A percentile compares a stretch with the other conserved stretches of the same genome.
phyloP scores from a whole-genome alignment of 495 filamentous ascomycete genomes.

The Venustampulla echinocandica region DNA sequence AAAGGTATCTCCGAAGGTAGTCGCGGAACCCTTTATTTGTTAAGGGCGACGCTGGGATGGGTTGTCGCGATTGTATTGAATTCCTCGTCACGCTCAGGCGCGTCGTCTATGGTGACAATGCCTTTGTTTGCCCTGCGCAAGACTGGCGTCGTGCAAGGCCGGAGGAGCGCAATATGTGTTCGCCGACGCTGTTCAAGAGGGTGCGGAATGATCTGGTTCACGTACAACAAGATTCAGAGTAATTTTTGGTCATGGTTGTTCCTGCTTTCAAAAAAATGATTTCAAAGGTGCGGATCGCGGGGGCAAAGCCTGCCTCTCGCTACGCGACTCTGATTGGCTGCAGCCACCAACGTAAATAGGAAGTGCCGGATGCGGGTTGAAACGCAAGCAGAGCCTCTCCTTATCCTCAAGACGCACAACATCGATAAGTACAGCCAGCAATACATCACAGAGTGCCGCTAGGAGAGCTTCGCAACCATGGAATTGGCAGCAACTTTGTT shows the following conservation, averaged over 20 bases:
- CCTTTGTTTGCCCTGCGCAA: neutral
- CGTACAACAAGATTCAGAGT: too few relatives aligned
- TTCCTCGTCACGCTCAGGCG: neutral
- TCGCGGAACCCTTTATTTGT: slow-evolving; percentile 9
- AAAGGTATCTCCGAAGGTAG: slow-evolving; percentile 6
- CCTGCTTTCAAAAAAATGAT: neutral
- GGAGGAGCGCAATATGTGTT: neutral
- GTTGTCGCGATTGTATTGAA: slow-evolving; percentile 4
- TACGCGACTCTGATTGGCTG: neutral
- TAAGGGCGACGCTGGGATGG: neutral
- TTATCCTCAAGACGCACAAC: too few relatives aligned
- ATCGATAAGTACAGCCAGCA: too few relatives aligned
- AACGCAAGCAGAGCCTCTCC: too few relatives aligned
- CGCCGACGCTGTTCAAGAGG: neutral
- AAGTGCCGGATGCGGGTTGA: neutral
- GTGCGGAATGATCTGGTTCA: neutral
- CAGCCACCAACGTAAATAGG: neutral
- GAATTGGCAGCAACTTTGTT: too few relatives aligned
- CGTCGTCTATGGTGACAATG: neutral
- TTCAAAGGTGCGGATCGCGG: neutral
- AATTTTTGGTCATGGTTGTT: neutral
- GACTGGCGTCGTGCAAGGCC: neutral
- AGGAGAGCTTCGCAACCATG: neutral
- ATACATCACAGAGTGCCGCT: neutral
- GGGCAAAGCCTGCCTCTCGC: neutral